Evolutionary conservation across 805 yeast genomes (phyloP), one percentile per base, ranked within the genome.

Genomic region (Wickerhamiella spandovensis): DNA sequence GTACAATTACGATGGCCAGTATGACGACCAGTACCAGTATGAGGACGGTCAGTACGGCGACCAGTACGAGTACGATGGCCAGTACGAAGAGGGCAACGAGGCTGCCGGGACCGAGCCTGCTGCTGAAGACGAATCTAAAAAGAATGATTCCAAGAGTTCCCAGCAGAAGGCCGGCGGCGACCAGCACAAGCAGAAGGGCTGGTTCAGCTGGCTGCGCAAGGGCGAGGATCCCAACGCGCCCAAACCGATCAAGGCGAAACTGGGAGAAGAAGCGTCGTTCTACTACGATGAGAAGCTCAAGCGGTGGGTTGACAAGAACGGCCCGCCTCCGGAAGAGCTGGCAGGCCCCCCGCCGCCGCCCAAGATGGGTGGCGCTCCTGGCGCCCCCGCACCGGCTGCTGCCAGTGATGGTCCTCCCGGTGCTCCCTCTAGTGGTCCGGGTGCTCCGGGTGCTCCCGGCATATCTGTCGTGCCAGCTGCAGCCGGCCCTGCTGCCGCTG

Each of bases 251-350:
- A 77, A 78, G 55, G 97, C 96, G 37, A 87, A 92, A 57, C 68
- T 92, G 48, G 98, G 97, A 12, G 85, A 83, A 51, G 75, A 79
- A 52, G 82, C 73, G 61, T 70, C 76, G 17, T 82, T 92, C 62
- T 75, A 77, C 60, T 92, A 79, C 64, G 95, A 89, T 67, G 90
- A 85, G 58, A 78, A 83, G 52, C 74, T 83, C 61, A 81, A 82
- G 63, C 76, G 95, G 60, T 92, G 97, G 96, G 78, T 92, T 48
- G 81, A 86, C 77, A 3, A 76, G 81, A 23, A 71, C 75, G 47
- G 92, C 78, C 61, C 61, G 15, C 48, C 59, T 12, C 67, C 67
- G 5, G 56, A 53, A 45, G 64, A 61, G 21, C 57, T 53, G 21
- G 72, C 48, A 71, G 79, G 82, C 1, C 82, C 90, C 2, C 90